phyloP scores from a whole-genome alignment of 768 basidiomycete genomes.

The Tephrocybe sp. region DNA sequence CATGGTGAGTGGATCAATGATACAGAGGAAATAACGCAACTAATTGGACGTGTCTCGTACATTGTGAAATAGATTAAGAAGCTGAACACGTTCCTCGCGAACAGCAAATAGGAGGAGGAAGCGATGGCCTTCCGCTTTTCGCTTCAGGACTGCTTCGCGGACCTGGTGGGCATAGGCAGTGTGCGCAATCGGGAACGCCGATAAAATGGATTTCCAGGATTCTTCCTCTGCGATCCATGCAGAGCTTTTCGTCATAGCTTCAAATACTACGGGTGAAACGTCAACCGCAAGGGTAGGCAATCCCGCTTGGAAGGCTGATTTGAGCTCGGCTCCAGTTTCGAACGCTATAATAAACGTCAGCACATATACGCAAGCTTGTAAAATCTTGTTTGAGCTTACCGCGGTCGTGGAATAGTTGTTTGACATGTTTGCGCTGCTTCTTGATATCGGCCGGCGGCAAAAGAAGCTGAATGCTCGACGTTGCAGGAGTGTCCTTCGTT shows the following conservation, averaged over 20 bases:
- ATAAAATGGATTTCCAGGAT: conserved; percentile 60
- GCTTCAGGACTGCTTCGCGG: conserved; percentile 62
- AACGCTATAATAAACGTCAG: conserved; percentile 47
- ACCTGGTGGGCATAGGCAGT: conserved; percentile 66
- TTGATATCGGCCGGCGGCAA: conserved; percentile 71
- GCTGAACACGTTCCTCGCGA: conserved; percentile 66
- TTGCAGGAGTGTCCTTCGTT: conserved; percentile 34
- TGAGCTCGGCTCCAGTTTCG: conserved; percentile 58
- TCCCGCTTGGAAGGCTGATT: conserved; percentile 55
- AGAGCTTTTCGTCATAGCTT: conserved; percentile 54
- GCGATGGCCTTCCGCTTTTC: conserved; percentile 60
- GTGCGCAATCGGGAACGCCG: conserved; percentile 55
- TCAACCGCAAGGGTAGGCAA: conserved; percentile 76
- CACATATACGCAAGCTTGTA: not conserved
- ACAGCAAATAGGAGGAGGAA: conserved; percentile 68
- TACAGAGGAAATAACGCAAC: conserved; percentile 7
- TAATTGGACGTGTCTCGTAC: conserved; percentile 18
- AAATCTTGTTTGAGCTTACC: conserved; percentile 37
- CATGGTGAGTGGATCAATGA: conserved; percentile 2
- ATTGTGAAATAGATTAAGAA: conserved; percentile 43
- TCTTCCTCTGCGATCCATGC: conserved; percentile 78
- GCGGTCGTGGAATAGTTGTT: conserved; percentile 68
- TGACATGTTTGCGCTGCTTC: conserved; percentile 73
- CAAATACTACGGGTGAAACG: conserved; percentile 59
- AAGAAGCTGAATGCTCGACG: conserved; percentile 59